Evolutionary conservation across 768 basidiomycete genomes (phyloP).

Genomic region (Mycena filopes): DNA sequence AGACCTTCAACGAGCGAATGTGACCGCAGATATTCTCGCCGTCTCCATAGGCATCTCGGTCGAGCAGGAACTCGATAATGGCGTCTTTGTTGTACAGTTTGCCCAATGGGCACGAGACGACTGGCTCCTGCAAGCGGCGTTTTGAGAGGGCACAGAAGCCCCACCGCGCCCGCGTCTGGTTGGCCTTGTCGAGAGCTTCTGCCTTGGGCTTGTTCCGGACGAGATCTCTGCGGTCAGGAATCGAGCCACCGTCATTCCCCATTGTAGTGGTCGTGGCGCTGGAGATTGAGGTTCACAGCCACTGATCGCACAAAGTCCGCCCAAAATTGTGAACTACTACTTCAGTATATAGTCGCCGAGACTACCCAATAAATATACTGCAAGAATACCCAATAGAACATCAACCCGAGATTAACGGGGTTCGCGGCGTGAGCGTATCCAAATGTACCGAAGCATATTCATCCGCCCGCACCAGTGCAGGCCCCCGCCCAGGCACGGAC

Average conservation of each 20-base stretch:
- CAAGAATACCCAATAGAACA: no score
- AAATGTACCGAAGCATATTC: neutral
- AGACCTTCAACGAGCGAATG: conserved; percentile 88
- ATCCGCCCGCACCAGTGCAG: conserved; percentile 7
- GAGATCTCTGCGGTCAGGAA: conserved; percentile 84
- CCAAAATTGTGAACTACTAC: no score
- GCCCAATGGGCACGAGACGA: conserved; percentile 92
- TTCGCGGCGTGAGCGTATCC: no score
- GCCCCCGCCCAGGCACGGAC: neutral
- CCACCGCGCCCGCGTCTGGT: conserved; percentile 89
- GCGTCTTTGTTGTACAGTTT: conserved; percentile 98
- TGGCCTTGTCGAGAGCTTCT: conserved; percentile 91
- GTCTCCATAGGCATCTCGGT: conserved; percentile 87
- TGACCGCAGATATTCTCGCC: conserved; percentile 94
- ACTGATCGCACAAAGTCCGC: no score
- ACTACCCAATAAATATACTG: no score
- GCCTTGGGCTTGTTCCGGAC: conserved; percentile 81
- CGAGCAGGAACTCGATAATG: conserved; percentile 89
- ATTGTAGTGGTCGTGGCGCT: no score
- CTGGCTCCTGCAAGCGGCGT: conserved; percentile 87
- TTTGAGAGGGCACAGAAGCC: conserved; percentile 96
- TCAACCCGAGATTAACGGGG: no score
- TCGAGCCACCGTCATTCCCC: conserved; percentile 92
- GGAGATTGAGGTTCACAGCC: no score
- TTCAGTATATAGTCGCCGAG: no score